Conservation (phyloP, 1,139 yeast genomes). For the Pichia sp. region DNA sequence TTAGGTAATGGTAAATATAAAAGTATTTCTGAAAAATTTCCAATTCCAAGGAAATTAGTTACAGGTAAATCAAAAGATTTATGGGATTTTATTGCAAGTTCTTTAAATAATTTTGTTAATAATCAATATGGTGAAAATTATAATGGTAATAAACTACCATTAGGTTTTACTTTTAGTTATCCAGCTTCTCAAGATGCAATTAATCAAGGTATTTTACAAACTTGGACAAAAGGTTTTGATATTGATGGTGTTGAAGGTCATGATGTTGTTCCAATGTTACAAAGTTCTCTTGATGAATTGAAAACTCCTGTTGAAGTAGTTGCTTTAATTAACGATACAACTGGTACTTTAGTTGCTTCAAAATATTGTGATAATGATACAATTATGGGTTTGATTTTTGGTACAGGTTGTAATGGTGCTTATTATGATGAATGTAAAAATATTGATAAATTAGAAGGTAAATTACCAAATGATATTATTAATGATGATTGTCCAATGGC, state of each 20-base stretch:
- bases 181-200: conserved; percentile 85
- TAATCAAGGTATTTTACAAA: conserved; percentile 79
- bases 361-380: conserved; percentile 85
- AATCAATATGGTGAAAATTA: conserved; percentile 42
- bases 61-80: conserved; percentile 68
- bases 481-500: conserved; percentile 67
- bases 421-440: conserved; percentile 73
- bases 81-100: conserved; percentile 81
- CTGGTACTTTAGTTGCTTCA: conserved; percentile 96
- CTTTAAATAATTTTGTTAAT: conserved; percentile 57
- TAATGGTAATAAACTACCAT: conserved; percentile 46
- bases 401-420: conserved; percentile 98
- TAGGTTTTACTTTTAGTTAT: conserved; percentile 94
- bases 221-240: conserved; percentile 99
- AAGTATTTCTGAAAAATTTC: conserved; percentile 75
- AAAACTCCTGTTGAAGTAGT: conserved; percentile 78
- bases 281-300: conserved; percentile 57
- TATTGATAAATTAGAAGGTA: conserved; percentile 81
- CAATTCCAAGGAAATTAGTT: conserved; percentile 70
- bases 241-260: conserved; percentile 90
- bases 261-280: conserved; percentile 90
- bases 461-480: conserved; percentile 55
- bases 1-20: conserved; percentile 76
- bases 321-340: conserved; percentile 93
- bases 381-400: conserved; percentile 92